A percentile compares a stretch with the other conserved stretches of the same genome.
phyloP scores from a whole-genome alignment of 2,329 filamentous ascomycete species.

The Diaporthe batatas region DNA sequence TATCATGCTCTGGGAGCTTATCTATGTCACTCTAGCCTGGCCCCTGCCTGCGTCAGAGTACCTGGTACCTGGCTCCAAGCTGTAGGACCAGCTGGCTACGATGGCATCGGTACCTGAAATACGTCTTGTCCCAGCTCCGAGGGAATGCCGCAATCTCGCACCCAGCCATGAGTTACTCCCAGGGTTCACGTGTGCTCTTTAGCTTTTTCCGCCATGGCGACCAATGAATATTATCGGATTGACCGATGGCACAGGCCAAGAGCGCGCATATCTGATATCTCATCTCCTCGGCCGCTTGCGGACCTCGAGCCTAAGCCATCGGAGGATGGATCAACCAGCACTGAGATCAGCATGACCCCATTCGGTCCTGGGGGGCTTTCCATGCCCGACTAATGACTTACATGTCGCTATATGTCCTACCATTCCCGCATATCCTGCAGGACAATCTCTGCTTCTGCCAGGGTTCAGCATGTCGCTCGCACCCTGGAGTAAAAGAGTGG shows the following conservation, averaged over 20 bases:
- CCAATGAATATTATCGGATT: conserved; percentile 22
- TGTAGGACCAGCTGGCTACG: too few relatives aligned
- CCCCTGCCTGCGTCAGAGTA: neutral
- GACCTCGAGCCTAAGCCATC: neutral
- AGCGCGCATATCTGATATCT: conserved; percentile 26
- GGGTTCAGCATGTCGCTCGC: conserved; percentile 26
- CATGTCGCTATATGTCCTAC: conserved; percentile 26
- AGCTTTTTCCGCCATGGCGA: conserved; percentile 17
- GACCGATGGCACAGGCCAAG: conserved; percentile 29
- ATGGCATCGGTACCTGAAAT: conserved; percentile 5
- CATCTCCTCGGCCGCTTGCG: conserved; percentile 27
- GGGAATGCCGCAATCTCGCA: conserved; percentile 19
- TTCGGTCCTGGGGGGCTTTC: neutral
- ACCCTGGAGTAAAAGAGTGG: conserved; percentile 4
- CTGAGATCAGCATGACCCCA: neutral
- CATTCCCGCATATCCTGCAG: conserved; percentile 19
- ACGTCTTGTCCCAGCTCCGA: conserved; percentile 7
- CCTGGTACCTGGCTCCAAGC: neutral
- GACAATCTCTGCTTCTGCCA: conserved; percentile 28
- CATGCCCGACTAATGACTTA: neutral
- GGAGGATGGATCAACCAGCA: conserved; percentile 23
- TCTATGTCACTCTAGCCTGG: conserved; percentile 7
- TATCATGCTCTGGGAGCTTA: conserved; percentile 36
- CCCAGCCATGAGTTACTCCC: conserved; percentile 2
- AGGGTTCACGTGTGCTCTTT: conserved; percentile 24